Evolutionary conservation across 2,329 filamentous ascomycete genomes (phyloP), one percentile per base, ranked within the genome.

Genomic region (Neonectria magnoliae): DNA sequence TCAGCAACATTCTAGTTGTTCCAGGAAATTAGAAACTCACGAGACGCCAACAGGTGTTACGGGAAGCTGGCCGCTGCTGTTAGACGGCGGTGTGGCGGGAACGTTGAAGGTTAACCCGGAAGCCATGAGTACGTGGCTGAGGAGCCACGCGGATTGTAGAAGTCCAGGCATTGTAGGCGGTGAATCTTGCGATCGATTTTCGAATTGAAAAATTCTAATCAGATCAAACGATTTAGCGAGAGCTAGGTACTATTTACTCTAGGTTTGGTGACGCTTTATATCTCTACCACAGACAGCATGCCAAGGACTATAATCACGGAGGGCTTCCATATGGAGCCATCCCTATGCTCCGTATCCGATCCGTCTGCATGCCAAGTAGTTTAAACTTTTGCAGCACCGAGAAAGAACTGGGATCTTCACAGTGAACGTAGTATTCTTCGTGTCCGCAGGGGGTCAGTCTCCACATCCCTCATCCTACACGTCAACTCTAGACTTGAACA

Each of bases 31-130:
- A 7, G 13, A 11, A 13, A 75, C 81, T 70, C 70, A 84, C 79
- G 82, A 84, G 36, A 84, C 73, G 3, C 82, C 82, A 1, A 84
- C 77, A 6, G 82, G 82, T 2, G 82, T 80, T 31, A 75, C 73
- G 50, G 79, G 76, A 11, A 84, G 69, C 47, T 74, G 68, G 2
- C 65, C 60, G 56, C 76, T 77, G 1, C 75, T 60, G 29, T 75
- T 76, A 2, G 71, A 64, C 13, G 80, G 76, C 13, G 76, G 74
- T 29, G 77, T 73, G 18, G 71, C 45, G 7, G 80, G 80, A 13
- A 81, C 62, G 33, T 71, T 74, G 66, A 80, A 81, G 9, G 70
- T 75, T 52, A 80, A 66, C 13, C 72, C 75, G 31, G 68, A 63
- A 11, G 50, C 68, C 31, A 36, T 3, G 10, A 50, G 66, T n/a